Conservation (phyloP, 345 rosid species). For the Ricinus communis region DNA sequence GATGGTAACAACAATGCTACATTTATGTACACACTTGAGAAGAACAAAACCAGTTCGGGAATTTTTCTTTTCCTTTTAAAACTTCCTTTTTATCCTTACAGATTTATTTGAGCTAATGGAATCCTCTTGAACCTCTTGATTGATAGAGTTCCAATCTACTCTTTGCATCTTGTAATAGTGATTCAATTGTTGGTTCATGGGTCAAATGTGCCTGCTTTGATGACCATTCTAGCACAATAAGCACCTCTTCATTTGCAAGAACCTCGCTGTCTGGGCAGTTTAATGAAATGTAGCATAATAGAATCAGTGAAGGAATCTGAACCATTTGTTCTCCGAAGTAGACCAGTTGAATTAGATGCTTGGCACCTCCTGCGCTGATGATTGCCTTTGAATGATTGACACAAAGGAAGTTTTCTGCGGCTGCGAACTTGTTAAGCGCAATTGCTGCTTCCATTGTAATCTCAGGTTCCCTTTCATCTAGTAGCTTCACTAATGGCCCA, state of each 20-base stretch:
- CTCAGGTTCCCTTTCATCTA: constrained; percentile 29
- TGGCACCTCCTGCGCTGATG: constrained; percentile 29
- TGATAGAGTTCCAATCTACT: constrained; percentile 35
- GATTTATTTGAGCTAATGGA: too few relatives aligned
- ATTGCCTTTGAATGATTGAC: constrained; percentile 32
- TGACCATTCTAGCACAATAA: constrained; percentile 33
- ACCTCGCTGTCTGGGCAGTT: constrained; percentile 34
- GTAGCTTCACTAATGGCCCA: constrained; percentile 29
- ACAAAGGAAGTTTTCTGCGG: constrained; percentile 24
- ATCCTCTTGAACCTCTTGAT: constrained; percentile 36
- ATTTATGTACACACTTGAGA: too few relatives aligned
- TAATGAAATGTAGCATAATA: constrained; percentile 26
- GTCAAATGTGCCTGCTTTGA: constrained; percentile 27
- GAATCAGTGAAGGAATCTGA: constrained; percentile 27
- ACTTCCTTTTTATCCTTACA: too few relatives aligned
- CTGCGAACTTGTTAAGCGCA: constrained; percentile 29
- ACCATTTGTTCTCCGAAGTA: constrained; percentile 34
- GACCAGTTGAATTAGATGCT: constrained; percentile 32
- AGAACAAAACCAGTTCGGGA: too few relatives aligned
- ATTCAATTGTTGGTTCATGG: constrained; percentile 8
- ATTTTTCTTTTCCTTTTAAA: too few relatives aligned
- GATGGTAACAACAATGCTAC: too few relatives aligned
- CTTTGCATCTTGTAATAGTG: constrained; percentile 29
- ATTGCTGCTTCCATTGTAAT: constrained; percentile 29
- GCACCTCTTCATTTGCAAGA: constrained; percentile 33